These are phyloP conservation scores for Ceratonia siliqua DNA, from an alignment of 306 rosid genomes.

Conservation along the genomic window DNA sequence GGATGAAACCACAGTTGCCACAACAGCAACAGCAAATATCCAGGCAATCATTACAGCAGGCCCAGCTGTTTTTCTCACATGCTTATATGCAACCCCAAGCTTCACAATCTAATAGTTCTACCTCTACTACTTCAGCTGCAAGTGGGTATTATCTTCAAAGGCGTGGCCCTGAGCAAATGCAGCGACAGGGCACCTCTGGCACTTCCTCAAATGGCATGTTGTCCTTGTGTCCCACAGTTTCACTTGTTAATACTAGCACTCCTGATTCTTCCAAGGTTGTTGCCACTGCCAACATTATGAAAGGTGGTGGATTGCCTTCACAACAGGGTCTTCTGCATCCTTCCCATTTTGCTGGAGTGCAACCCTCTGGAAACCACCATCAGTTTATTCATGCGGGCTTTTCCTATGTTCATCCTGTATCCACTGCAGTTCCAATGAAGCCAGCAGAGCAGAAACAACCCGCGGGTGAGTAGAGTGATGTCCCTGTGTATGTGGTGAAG, in stretches of 20 bases:
- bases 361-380: conserved; percentile 65
- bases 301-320: conserved; percentile 54
- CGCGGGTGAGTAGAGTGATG: conserved; percentile 75
- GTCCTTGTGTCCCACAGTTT: conserved; percentile 48
- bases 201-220: conserved; percentile 62
- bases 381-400: conserved; percentile 61
- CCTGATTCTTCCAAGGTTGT: conserved; percentile 50
- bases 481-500: conserved; percentile 9
- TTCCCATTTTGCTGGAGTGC: conserved; percentile 61
- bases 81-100: conserved; percentile 57
- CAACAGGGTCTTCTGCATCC: conserved; percentile 76
- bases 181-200: conserved; percentile 56
- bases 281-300: conserved; percentile 49
- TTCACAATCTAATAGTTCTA: conserved; percentile 56
- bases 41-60: conserved; percentile 66
- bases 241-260: conserved; percentile 37
- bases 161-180: conserved; percentile 74
- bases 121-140: conserved; percentile 52
- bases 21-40: conserved; percentile 63
- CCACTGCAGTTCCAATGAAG: conserved; percentile 74
- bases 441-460: conserved; percentile 96
- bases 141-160: conserved; percentile 58
- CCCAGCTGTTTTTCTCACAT: conserved; percentile 59
- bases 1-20: conserved; percentile 54
- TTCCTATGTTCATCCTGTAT: conserved; percentile 64